Conservation (phyloP, 352 stramenopile species). For the Phytophthora nicotianae region DNA sequence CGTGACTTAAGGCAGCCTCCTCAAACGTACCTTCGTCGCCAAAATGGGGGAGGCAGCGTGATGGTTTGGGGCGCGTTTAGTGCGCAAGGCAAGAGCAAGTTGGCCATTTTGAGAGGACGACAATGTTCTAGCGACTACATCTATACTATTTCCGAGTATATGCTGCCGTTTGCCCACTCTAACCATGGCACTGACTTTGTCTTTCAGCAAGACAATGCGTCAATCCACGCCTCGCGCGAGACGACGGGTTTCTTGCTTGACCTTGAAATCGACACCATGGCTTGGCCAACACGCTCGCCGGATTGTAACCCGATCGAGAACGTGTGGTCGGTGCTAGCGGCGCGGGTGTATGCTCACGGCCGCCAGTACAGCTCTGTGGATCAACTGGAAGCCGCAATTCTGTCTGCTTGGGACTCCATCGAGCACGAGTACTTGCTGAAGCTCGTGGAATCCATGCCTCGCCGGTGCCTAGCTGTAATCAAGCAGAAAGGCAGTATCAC, state of each 20-base stretch:
- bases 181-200: conserved; percentile 2
- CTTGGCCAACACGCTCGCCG: not conserved
- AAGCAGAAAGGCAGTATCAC: too few species aligned
- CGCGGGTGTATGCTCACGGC: too few species aligned
- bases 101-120: not conserved
- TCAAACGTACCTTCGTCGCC: not conserved
- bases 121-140: not conserved
- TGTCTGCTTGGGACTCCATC: too few species aligned
- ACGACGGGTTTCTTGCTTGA: conserved; percentile 10
- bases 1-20: not conserved
- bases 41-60: not conserved
- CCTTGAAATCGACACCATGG: not conserved
- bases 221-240: conserved; percentile 2
- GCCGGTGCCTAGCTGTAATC: too few species aligned
- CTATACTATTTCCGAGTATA: conserved; percentile 7
- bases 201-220: conserved; percentile 7
- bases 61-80: not conserved
- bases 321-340: not conserved
- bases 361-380: too few species aligned
- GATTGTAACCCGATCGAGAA: not conserved
- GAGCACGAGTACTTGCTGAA: too few species aligned
- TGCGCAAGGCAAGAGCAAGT: not conserved
- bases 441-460: too few species aligned
- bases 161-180: conserved; percentile 4
- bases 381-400: too few species aligned